phyloP scores from a whole-genome alignment of 148 eudicot genomes.

The Dysphania ambrosioides region DNA sequence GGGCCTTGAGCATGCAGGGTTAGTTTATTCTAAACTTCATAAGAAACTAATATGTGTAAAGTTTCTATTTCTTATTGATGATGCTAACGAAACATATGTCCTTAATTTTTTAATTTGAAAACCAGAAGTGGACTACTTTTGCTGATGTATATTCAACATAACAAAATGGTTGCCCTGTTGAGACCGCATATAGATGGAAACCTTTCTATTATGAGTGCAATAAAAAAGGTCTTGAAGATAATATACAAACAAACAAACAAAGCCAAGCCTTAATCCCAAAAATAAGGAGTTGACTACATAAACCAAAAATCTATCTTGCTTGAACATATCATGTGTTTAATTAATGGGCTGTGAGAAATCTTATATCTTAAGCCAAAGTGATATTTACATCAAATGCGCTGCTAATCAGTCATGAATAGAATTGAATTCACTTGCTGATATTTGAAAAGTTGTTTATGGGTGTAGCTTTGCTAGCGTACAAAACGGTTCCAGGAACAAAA shows the following conservation, averaged over 20 bases:
- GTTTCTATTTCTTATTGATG: neutral
- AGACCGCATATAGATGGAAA: neutral
- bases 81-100: neutral
- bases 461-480: slow-evolving; percentile 97
- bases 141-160: too few relatives aligned
- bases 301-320: too few relatives aligned
- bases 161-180: neutral
- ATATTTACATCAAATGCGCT: neutral
- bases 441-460: neutral
- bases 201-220: neutral
- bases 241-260: too few relatives aligned
- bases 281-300: too few relatives aligned
- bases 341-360: neutral
- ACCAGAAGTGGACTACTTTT: neutral
- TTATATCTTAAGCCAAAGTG: neutral
- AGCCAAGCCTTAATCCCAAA: too few relatives aligned
- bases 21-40: neutral
- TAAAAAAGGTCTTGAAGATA: neutral
- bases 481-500: slow-evolving; percentile 83
- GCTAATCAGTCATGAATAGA: neutral
- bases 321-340: neutral
- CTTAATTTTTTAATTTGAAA: neutral
- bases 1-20: neutral
- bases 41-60: neutral
- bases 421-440: neutral